These are phyloP conservation scores for Yamadazyma phyllophila DNA, from an alignment of 805 yeast genomes.

Conservation along the genomic window DNA sequence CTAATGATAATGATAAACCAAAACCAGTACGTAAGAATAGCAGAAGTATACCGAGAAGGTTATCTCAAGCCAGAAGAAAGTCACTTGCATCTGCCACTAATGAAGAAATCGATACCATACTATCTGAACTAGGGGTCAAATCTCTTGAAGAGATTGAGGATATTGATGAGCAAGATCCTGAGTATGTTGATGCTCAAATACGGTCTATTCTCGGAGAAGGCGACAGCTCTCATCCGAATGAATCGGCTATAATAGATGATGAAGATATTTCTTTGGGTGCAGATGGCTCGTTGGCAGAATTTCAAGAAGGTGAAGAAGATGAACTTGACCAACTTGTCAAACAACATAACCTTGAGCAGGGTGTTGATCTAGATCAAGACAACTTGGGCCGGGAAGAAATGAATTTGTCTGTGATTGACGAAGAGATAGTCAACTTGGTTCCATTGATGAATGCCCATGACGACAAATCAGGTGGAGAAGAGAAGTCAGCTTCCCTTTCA, in stretches of 20 bases:
- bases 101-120: slow-evolving; percentile 38
- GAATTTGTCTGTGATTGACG: slow-evolving; percentile 34
- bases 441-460: slow-evolving; percentile 37
- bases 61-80: slow-evolving; percentile 37
- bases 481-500: background rate
- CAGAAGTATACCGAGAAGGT: slow-evolving; percentile 21
- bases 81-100: slow-evolving; percentile 37
- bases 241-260: slow-evolving; percentile 23
- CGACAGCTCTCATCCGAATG: slow-evolving; percentile 12
- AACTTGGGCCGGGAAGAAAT: slow-evolving; percentile 20
- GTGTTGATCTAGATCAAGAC: slow-evolving; percentile 25
- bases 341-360: slow-evolving; percentile 35
- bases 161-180: slow-evolving; percentile 26
- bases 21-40: slow-evolving; percentile 6
- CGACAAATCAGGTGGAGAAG: slow-evolving; percentile 18
- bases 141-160: slow-evolving; percentile 29
- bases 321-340: slow-evolving; percentile 35
- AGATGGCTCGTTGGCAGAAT: slow-evolving; percentile 5
- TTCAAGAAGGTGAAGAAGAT: slow-evolving; percentile 29
- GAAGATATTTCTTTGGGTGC: slow-evolving; percentile 7
- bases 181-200: slow-evolving; percentile 30
- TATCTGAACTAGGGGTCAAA: slow-evolving; percentile 35
- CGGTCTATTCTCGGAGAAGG: slow-evolving; percentile 27
- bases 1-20: slow-evolving; percentile 5
- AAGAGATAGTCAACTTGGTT: slow-evolving; percentile 39